These are phyloP conservation scores for Dactylellina leptospora DNA, from an alignment of 2,329 filamentous ascomycete species.

Conservation along the genomic window DNA sequence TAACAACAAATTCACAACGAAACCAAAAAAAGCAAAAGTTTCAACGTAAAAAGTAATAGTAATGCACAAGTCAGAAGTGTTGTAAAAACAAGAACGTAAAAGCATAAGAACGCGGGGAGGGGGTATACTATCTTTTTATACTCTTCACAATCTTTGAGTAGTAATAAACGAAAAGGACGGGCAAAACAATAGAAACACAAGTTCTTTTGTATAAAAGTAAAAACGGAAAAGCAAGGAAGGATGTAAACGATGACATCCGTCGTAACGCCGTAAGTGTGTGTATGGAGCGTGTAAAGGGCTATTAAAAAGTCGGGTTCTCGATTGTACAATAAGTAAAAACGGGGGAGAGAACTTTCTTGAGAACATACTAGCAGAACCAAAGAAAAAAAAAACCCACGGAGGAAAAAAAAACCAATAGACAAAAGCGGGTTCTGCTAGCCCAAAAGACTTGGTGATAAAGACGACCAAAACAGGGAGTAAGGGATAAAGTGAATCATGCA, in stretches of 20 bases:
- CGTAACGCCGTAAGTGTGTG: slow-evolving; percentile 46
- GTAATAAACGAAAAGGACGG: slow-evolving; percentile 2
- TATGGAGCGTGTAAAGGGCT: slow-evolving; percentile 6
- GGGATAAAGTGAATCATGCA: neutral
- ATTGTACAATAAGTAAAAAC: neutral
- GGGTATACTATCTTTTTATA: slow-evolving; percentile 47
- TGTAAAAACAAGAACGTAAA: slow-evolving; percentile 4
- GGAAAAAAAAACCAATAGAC: neutral
- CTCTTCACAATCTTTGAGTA: slow-evolving; percentile 36
- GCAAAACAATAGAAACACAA: neutral
- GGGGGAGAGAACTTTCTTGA: neutral
- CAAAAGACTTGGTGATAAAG: neutral
- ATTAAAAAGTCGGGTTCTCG: slow-evolving; percentile 38
- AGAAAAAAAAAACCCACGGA: neutral
- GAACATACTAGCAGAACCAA: neutral
- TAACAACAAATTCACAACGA: neutral
- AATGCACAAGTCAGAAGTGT: slow-evolving; percentile 30
- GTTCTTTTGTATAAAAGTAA: slow-evolving; percentile 35
- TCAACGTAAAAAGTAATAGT: slow-evolving; percentile 24
- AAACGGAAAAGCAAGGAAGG: slow-evolving; percentile 11
- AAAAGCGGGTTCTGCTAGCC: neutral
- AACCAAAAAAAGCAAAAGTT: neutral
- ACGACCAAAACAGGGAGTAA: neutral
- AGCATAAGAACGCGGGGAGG: slow-evolving; percentile 29
- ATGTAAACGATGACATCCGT: slow-evolving; percentile 30